Conservation (phyloP, 805 yeast species). For the Metschnikowia arizonensis region DNA sequence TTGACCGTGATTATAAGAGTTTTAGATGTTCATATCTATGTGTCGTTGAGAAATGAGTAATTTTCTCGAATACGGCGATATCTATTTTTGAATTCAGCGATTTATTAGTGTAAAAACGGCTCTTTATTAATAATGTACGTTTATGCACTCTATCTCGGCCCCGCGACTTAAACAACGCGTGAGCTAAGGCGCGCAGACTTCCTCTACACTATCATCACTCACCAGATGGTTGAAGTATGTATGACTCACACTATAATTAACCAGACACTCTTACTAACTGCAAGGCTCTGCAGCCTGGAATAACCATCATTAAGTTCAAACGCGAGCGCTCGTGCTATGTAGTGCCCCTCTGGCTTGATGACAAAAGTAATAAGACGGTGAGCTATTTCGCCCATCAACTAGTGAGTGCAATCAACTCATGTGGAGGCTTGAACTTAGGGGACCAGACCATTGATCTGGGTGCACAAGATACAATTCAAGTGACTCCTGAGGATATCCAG, state of each 20-base stretch:
- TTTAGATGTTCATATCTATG: too few relatives aligned
- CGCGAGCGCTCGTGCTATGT: conserved; percentile 29
- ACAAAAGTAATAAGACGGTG: conserved; percentile 18
- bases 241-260: not conserved
- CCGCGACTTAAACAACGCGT: not conserved
- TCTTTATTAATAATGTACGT: too few relatives aligned
- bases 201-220: not conserved
- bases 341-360: conserved; percentile 23
- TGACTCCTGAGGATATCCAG: conserved; percentile 23
- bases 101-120: too few relatives aligned
- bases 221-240: conserved; percentile 1
- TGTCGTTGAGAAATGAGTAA: too few relatives aligned
- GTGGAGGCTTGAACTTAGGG: conserved; percentile 45
- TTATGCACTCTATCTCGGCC: too few relatives aligned
- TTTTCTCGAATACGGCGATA: too few relatives aligned
- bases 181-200: not conserved
- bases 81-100: too few relatives aligned
- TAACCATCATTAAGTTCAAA: conserved; percentile 36
- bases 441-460: conserved; percentile 8
- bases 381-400: conserved; percentile 24
- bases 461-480: conserved; percentile 15
- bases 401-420: conserved; percentile 35
- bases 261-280: conserved; percentile 5
- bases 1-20: too few relatives aligned
- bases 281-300: conserved; percentile 21